Conservation (phyloP, 2,329 filamentous ascomycete species). For the Magnaporthiopsis rhizophila region DNA sequence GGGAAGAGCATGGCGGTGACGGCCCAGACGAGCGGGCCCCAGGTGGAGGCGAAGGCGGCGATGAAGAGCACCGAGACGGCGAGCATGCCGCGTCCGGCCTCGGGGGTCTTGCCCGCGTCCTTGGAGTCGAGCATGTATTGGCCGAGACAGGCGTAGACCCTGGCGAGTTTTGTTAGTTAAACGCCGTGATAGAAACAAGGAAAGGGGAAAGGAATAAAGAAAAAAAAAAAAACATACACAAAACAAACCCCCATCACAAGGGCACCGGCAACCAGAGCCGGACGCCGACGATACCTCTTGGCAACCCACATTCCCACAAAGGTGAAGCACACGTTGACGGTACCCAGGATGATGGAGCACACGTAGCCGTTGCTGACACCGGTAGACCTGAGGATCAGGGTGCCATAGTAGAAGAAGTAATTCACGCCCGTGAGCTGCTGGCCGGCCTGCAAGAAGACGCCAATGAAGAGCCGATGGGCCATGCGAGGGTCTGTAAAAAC, state of each 20-base stretch:
- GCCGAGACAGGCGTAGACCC: conserved; percentile 29
- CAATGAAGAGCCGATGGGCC: conserved; percentile 56
- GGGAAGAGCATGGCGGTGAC: too few relatives aligned
- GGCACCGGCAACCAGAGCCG: conserved; percentile 57
- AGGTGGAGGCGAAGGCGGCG: conserved; percentile 59
- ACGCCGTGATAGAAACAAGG: conserved; percentile 40
- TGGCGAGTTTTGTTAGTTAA: too few relatives aligned
- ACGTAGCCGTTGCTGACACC: conserved; percentile 56
- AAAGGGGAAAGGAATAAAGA: conserved; percentile 20
- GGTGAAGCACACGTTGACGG: conserved; percentile 34
- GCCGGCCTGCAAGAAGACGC: conserved; percentile 54
- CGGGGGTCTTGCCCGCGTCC: conserved; percentile 25
- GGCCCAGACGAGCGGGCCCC: conserved; percentile 23
- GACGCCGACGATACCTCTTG: conserved; percentile 59
- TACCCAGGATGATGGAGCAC: conserved; percentile 55
- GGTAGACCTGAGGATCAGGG: conserved; percentile 57
- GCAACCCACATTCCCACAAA: conserved; percentile 61
- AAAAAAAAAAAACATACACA: conserved; percentile 37
- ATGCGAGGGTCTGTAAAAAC: conserved; percentile 54
- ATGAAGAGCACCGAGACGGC: conserved; percentile 68
- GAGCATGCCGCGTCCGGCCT: conserved; percentile 58
- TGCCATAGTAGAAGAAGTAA: conserved; percentile 53
- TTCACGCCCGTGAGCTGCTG: conserved; percentile 61
- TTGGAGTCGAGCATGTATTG: conserved; percentile 29
- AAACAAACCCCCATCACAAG: conserved; percentile 45